These are phyloP conservation scores for Gaeumannomyces tritici DNA, from an alignment of 2,329 filamentous ascomycete species.

Conservation along the genomic window DNA sequence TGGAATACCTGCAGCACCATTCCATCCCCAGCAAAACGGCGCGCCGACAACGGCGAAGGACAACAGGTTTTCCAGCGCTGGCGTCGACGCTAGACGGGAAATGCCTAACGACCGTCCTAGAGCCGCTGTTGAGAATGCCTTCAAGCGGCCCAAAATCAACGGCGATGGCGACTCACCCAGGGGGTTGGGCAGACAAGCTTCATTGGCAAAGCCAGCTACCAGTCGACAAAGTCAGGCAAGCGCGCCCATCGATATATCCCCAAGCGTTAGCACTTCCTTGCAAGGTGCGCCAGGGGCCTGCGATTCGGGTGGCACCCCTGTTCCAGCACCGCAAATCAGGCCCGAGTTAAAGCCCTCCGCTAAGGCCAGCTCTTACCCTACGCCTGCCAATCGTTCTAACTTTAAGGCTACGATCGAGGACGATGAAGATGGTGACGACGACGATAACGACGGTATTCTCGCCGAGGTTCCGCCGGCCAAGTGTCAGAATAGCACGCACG, in stretches of 20 bases:
- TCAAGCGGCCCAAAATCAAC: slow-evolving; percentile 16
- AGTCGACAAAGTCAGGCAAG: neutral
- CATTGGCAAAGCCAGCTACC: neutral
- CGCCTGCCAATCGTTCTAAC: neutral
- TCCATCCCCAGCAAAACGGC: too few species aligned
- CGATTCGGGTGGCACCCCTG: neutral
- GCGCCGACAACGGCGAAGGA: neutral
- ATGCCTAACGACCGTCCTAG: slow-evolving; percentile 11
- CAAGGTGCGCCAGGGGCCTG: neutral
- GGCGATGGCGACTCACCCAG: neutral
- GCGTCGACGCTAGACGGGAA: neutral
- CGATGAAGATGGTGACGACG: slow-evolving; percentile 11
- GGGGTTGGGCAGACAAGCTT: neutral
- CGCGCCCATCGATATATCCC: neutral
- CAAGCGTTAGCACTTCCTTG: neutral
- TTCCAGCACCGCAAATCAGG: neutral
- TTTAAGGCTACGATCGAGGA: neutral
- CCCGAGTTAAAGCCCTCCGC: neutral
- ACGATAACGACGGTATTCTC: slow-evolving; percentile 23
- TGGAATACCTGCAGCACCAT: slow-evolving; percentile 1
- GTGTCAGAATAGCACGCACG: too few species aligned
- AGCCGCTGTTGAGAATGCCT: neutral
- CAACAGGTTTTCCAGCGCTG: neutral
- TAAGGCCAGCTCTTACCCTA: neutral
- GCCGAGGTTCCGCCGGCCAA: slow-evolving; percentile 19